A percentile compares a stretch with the other conserved stretches of the same genome.
Conservation (phyloP, 371 early-diverging fungal genomes). For the Mucor irregularis region DNA sequence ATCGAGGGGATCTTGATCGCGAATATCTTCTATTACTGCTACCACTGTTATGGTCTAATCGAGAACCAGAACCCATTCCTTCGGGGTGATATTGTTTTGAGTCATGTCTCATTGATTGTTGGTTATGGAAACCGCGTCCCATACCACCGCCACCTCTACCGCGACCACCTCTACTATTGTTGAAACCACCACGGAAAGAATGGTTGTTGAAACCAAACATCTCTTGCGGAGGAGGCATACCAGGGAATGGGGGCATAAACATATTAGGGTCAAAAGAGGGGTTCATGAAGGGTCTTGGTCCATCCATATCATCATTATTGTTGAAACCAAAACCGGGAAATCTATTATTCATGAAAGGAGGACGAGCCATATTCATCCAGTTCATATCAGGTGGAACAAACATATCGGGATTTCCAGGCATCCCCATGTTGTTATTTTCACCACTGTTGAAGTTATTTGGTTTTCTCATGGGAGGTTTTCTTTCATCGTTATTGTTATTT, state of each 20-base stretch:
- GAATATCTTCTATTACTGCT: conserved; percentile 15
- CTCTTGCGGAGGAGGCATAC: conserved; percentile 41
- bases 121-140: conserved; percentile 17
- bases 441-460: conserved; percentile 13
- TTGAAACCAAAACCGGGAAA: conserved; percentile 33
- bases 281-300: background rate
- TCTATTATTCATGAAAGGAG: conserved; percentile 38
- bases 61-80: too few relatives aligned
- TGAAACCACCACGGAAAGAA: conserved; percentile 15
- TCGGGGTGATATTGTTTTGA: conserved; percentile 5
- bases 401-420: conserved; percentile 27
- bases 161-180: conserved; percentile 20
- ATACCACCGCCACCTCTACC: conserved; percentile 31
- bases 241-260: conserved; percentile 25
- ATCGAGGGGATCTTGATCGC: conserved; percentile 17
- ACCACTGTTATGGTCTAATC: background rate
- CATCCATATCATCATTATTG: conserved; percentile 6
- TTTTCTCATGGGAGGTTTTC: conserved; percentile 21
- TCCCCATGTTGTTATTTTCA: conserved; percentile 21
- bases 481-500: conserved; percentile 23
- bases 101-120: conserved; percentile 11
- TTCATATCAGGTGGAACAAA: conserved; percentile 35
- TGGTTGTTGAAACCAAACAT: conserved; percentile 32
- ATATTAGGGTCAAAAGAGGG: conserved; percentile 4
- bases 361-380: conserved; percentile 41